Conservation (phyloP, 768 basidiomycete genomes). For the Panellus pusillus region DNA sequence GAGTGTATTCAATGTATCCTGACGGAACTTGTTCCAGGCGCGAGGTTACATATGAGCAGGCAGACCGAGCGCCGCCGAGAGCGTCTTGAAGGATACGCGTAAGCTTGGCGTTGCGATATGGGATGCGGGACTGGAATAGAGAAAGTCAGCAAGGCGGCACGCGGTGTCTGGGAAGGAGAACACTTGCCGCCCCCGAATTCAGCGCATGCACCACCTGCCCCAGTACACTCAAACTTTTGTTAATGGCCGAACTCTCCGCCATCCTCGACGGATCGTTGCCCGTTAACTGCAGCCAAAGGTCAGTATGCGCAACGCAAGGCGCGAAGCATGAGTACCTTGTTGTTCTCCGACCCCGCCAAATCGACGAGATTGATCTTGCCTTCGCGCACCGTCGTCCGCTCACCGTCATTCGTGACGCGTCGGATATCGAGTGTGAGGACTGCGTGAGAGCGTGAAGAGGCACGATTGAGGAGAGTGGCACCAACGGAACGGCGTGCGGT, state of each 20-base stretch:
- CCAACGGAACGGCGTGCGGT: slow-evolving; percentile 80
- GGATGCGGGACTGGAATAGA: slow-evolving; percentile 63
- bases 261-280: slow-evolving; percentile 87
- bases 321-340: slow-evolving; percentile 53
- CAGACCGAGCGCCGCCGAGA: slow-evolving; percentile 76
- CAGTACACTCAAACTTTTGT: slow-evolving; percentile 83
- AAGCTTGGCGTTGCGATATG: slow-evolving; percentile 87
- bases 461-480: slow-evolving; percentile 81
- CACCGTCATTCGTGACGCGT: background rate
- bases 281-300: slow-evolving; percentile 49
- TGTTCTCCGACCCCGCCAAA: slow-evolving; percentile 90
- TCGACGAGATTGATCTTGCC: slow-evolving; percentile 88
- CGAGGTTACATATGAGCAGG: slow-evolving; percentile 83
- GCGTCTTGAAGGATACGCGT: slow-evolving; percentile 90
- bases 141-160: slow-evolving; percentile 1
- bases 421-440: slow-evolving; percentile 74
- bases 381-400: background rate
- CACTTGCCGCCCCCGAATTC: slow-evolving; percentile 65
- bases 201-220: slow-evolving; percentile 88
- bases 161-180: background rate
- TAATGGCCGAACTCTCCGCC: slow-evolving; percentile 87
- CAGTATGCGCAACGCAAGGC: background rate
- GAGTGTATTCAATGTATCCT: slow-evolving; percentile 90
- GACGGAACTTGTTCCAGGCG: slow-evolving; percentile 76
- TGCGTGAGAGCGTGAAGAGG: slow-evolving; percentile 88